Evolutionary conservation across 495 filamentous ascomycete species (phyloP).

Genomic region (Articulospora tetracladia): DNA sequence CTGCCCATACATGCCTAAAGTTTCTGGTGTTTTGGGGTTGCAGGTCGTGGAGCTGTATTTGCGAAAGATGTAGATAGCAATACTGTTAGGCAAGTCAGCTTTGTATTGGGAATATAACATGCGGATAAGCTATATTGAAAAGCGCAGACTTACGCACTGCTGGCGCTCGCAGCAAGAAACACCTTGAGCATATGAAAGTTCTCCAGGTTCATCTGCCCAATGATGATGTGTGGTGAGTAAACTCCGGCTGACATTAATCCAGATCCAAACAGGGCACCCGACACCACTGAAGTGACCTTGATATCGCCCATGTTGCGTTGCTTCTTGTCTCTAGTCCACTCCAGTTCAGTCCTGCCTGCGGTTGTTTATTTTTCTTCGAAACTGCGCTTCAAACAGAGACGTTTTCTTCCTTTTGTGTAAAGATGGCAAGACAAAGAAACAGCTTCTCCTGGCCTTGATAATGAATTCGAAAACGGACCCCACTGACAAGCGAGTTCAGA

Average conservation of each 20-base stretch:
- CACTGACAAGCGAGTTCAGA: not conserved
- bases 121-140: not conserved
- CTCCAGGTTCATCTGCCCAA: constrained; percentile 46
- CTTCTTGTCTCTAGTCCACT: not conserved
- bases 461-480: not conserved
- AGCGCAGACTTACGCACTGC: constrained; percentile 46
- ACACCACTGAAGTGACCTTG: not conserved
- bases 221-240: constrained; percentile 46
- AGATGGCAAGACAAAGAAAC: too few relatives aligned
- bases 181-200: constrained; percentile 57
- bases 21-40: constrained; percentile 9
- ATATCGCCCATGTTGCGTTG: not conserved
- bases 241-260: constrained; percentile 50
- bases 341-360: not conserved
- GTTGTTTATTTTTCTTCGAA: not conserved
- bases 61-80: constrained; percentile 26
- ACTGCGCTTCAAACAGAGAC: not conserved
- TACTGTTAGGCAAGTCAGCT: not conserved
- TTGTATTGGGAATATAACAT: not conserved
- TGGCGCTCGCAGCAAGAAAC: constrained; percentile 50
- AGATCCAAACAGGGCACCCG: constrained; percentile 49
- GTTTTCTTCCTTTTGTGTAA: too few relatives aligned
- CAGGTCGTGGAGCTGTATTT: constrained; percentile 15
- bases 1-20: constrained; percentile 32
- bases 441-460: too few relatives aligned